Evolutionary conservation across 1,284 basidiomycete species (phyloP).

Genomic region (Gomphus bonarii): DNA sequence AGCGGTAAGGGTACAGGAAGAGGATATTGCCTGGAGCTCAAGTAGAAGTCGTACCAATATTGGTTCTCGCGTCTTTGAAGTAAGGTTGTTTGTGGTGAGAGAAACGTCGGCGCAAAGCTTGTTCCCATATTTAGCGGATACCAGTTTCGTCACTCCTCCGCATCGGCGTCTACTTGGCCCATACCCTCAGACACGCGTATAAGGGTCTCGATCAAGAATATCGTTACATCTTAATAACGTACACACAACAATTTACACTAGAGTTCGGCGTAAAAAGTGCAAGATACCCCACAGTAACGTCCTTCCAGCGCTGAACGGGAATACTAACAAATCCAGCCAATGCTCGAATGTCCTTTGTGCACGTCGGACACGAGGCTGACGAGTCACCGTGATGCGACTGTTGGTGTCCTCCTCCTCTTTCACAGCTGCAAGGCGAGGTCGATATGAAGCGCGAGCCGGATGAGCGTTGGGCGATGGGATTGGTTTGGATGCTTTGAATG

Average conservation of each 20-base stretch:
- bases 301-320: conserved; percentile 5
- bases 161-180: neutral
- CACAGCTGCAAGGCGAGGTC: neutral
- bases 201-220: neutral
- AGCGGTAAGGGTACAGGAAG: neutral
- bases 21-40: neutral
- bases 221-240: neutral
- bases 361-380: neutral
- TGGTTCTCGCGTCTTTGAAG: neutral
- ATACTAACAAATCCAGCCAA: conserved; percentile 1
- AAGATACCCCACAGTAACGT: neutral
- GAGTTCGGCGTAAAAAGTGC: neutral
- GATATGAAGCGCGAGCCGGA: neutral
- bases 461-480: no score
- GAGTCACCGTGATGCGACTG: neutral
- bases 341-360: neutral
- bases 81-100: neutral
- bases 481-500: neutral
- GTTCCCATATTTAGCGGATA: neutral
- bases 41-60: neutral
- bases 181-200: neutral
- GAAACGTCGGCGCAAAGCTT: neutral
- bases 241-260: conserved; percentile 1
- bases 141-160: neutral
- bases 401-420: neutral